Percentiles rank a stretch among this genome's conserved stretches.
Evolutionary conservation across 1,284 basidiomycete genomes (phyloP).

Genomic region (Dichomitus squalens): DNA sequence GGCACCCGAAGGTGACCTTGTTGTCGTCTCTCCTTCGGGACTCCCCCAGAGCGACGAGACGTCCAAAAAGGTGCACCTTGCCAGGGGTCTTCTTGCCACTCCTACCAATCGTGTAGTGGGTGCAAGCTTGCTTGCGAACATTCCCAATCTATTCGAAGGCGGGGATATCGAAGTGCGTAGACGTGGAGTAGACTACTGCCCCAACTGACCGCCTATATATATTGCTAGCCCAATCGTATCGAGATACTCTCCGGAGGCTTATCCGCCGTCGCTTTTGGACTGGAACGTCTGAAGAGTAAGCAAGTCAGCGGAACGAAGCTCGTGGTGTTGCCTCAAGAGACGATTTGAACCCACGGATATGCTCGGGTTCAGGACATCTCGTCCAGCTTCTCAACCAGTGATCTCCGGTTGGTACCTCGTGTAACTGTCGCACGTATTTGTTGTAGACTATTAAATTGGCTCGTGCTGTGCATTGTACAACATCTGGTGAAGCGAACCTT

Average conservation of each 20-base stretch:
- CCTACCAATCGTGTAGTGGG: not conserved
- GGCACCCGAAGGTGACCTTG: slow-evolving; percentile 27
- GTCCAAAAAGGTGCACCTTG: slow-evolving; percentile 1
- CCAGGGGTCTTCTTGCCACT: not conserved
- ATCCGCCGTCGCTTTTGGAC: slow-evolving; percentile 42
- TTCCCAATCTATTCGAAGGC: slow-evolving; percentile 31
- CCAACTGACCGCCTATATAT: not conserved
- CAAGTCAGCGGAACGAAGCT: slow-evolving; percentile 53
- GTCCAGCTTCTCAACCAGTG: not conserved
- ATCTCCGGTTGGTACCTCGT: no score
- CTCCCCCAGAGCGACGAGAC: slow-evolving; percentile 1
- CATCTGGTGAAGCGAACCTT: no score
- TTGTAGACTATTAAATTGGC: no score
- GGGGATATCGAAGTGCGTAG: slow-evolving; percentile 10
- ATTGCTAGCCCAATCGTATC: slow-evolving; percentile 28
- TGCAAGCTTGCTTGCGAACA: slow-evolving; percentile 47
- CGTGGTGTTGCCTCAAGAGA: slow-evolving; percentile 50
- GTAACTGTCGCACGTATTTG: no score
- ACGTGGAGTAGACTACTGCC: not conserved
- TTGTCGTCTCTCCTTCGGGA: slow-evolving; percentile 18
- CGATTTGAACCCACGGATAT: slow-evolving; percentile 9
- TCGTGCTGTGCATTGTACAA: no score
- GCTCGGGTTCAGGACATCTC: not conserved
- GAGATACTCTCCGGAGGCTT: slow-evolving; percentile 51
- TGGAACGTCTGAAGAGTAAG: slow-evolving; percentile 42